Base-by-base conservation (phyloP, 805 yeast genomes). In the Saccharomycopsis sp. region DNA sequence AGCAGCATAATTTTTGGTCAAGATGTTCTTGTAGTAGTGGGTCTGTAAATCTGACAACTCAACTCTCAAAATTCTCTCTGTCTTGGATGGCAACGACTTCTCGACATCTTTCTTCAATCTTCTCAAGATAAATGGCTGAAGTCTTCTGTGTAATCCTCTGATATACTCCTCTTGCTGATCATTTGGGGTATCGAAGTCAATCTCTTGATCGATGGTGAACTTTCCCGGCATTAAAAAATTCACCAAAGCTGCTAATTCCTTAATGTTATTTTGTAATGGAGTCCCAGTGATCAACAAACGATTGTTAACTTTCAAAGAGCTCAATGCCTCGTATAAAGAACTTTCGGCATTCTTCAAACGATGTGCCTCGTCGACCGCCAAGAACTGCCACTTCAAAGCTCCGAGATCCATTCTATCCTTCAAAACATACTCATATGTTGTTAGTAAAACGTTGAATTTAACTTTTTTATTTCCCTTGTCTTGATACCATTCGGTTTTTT, bases 331-430 rank as follows among this genome's bases (percentile, higher is more conserved):
- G 58, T 92, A 92, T 30, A 92, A 64, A 0, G 97, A 88, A 21
- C 92, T 78, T 58, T 88, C 96, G 0, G 95, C 84, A 57, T 92
- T 92, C 53, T 92, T 92, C 56, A 92, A 69, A 56, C 98, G 73
- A 63, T 92, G 99, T 4, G 98, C 99, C 64, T 92, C 99, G 61
- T 92, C 99, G 19, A 92, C 97, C 2, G 98, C 98, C 51, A 94
- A 63, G 57, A 81, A 92, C 58, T 62, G 96, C 99, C 99, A 92
- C 58, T 73, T 81, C 45, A 92, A 73, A 21, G 74, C 57, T 4
- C 96, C 95, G 38, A 92, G 69, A 46, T 83, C 94, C 18, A 66
- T 51, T 32, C 87, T 69, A 59, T 92, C 99, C 55, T 92, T 92
- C 56, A 92, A 69, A 50, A 92, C 88, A 58, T 92, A 92, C 64